phyloP scores from a whole-genome alignment of 371 early-diverging fungal species.

The Mortierella sp. region DNA sequence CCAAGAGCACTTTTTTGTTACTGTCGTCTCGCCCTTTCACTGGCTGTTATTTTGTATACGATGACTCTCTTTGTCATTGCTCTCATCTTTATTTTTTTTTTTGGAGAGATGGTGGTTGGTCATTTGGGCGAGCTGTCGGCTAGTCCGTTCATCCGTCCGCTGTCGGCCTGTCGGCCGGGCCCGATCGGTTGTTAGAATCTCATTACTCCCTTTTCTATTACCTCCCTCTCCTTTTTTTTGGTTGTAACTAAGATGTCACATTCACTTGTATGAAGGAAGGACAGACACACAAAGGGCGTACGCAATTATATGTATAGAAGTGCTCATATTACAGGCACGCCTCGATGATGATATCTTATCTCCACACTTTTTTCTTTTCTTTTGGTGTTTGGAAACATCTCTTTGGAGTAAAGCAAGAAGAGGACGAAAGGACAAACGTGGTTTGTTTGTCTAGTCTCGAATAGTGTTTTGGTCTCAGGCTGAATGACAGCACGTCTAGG shows the following conservation, averaged over 20 bases:
- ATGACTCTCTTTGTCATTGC: background rate
- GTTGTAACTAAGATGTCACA: no score
- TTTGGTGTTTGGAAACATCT: background rate
- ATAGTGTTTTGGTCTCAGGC: background rate
- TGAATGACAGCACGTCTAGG: background rate
- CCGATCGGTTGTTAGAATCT: slow-evolving; percentile 6
- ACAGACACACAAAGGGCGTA: background rate
- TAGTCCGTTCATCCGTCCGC: background rate
- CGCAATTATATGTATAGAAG: background rate
- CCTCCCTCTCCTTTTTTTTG: background rate
- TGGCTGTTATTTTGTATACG: background rate
- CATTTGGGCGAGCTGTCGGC: background rate
- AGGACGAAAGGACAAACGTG: background rate
- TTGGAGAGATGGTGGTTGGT: background rate
- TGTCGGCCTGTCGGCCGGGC: background rate
- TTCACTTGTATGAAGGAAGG: no score
- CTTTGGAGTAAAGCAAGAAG: background rate
- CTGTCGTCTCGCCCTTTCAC: background rate
- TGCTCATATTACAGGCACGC: background rate
- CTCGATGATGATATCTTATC: background rate
- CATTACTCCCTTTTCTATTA: background rate
- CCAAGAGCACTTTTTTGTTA: background rate
- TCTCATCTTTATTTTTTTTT: background rate
- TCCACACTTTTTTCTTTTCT: background rate
- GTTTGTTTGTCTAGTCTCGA: background rate